Percentiles rank a stretch among this genome's conserved stretches.
Conservation (phyloP, 768 basidiomycete species). For the Rhodotorula kratochvilovae region DNA sequence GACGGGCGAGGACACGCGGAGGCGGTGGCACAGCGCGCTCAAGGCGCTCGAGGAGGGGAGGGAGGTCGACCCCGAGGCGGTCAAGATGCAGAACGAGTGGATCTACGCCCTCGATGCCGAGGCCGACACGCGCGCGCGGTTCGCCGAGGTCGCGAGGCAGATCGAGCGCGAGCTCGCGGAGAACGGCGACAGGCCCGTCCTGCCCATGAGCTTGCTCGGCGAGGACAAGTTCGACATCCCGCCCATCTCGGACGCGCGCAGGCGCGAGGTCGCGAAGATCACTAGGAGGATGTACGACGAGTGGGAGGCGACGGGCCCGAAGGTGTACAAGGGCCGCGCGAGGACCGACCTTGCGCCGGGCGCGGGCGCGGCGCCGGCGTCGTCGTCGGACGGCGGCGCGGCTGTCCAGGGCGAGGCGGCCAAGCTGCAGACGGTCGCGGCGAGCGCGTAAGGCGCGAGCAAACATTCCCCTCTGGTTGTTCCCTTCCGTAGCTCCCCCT, state of each 20-base stretch:
- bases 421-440: too few species aligned
- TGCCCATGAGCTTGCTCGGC: constrained; percentile 18
- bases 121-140: constrained; percentile 12
- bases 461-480: too few species aligned
- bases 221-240: constrained; percentile 16
- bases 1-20: constrained; percentile 21
- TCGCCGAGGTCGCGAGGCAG: neutral
- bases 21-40: constrained; percentile 23
- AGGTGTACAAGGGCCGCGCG: neutral
- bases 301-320: neutral
- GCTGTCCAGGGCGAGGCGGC: neutral
- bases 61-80: constrained; percentile 9
- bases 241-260: neutral
- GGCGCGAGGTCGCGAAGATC: neutral
- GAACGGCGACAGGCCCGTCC: neutral
- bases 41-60: neutral
- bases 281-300: neutral
- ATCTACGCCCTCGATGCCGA: constrained; percentile 7
- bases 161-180: constrained; percentile 18
- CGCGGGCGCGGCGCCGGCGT: too few species aligned
- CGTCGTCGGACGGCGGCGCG: neutral
- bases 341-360: neutral
- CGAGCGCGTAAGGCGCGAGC: too few species aligned
- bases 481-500: too few species aligned
- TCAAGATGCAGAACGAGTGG: constrained; percentile 21